Conservation (phyloP, 1,139 yeast genomes). For the Zygoascus hellenicus region DNA sequence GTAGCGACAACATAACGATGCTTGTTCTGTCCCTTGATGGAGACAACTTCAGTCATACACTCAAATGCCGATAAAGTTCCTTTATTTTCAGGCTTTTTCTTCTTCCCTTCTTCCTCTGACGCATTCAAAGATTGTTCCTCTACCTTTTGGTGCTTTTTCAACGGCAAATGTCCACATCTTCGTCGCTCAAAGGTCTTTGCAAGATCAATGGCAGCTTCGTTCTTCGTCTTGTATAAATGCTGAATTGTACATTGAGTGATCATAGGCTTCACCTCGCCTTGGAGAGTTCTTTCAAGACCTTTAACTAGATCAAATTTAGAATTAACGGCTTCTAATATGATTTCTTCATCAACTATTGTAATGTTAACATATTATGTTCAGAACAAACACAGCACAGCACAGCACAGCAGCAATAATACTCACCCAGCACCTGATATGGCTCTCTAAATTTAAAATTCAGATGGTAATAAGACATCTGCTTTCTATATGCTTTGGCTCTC, state of each 20-base stretch:
- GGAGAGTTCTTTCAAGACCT: conserved; percentile 77
- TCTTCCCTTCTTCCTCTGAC: conserved; percentile 12
- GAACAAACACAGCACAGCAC: too few relatives aligned
- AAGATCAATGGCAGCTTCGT: conserved; percentile 67
- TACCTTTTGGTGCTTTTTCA: conserved; percentile 7
- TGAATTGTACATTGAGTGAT: conserved; percentile 95
- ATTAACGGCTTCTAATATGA: conserved; percentile 58
- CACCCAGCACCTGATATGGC: conserved; percentile 69
- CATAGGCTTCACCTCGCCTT: conserved; percentile 85
- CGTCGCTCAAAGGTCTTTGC: conserved; percentile 84
- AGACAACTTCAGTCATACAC: conserved; percentile 68
- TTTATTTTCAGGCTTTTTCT: conserved; percentile 10
- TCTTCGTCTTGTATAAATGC: conserved; percentile 63
- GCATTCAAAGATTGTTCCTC: conserved; percentile 6
- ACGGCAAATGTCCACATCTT: conserved; percentile 44
- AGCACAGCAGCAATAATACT: conserved; percentile 4
- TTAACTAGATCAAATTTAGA: conserved; percentile 67
- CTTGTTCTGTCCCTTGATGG: conserved; percentile 70
- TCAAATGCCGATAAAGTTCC: conserved; percentile 53
- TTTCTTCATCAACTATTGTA: conserved; percentile 66
- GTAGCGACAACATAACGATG: conserved; percentile 87
- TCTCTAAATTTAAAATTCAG: conserved; percentile 88
- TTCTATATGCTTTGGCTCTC: conserved; percentile 89
- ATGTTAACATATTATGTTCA: not conserved
- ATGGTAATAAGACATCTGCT: conserved; percentile 79